phyloP scores from a whole-genome alignment of 768 basidiomycete species.

The Rhodotorula babjevae region DNA sequence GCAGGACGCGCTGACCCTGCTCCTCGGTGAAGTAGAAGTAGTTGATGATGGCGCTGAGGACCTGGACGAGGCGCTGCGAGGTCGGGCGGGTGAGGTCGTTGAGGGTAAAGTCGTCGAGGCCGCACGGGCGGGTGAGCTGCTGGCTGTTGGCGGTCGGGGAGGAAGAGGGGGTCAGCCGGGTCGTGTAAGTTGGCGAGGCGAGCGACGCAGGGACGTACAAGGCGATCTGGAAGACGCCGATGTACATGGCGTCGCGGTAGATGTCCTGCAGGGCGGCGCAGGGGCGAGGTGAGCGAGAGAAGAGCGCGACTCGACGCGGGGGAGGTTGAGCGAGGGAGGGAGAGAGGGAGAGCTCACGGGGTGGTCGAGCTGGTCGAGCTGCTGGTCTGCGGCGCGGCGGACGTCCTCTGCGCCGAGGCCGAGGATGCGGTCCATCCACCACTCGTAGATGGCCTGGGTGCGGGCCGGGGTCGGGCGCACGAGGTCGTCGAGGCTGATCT shows the following conservation, averaged over 20 bases:
- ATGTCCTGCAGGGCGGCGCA: conserved; percentile 17
- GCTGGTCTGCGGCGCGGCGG: conserved; percentile 35
- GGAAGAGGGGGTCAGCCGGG: background rate
- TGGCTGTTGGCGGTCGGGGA: conserved; percentile 18
- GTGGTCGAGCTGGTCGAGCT: conserved; percentile 39
- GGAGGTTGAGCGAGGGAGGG: background rate
- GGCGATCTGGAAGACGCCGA: conserved; percentile 35
- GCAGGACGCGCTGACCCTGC: conserved; percentile 22
- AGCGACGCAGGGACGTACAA: conserved; percentile 22
- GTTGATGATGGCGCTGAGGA: conserved; percentile 42
- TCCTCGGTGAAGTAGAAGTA: conserved; percentile 42
- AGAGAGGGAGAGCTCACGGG: conserved; percentile 1
- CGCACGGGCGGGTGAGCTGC: conserved; percentile 36
- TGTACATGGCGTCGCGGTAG: conserved; percentile 39
- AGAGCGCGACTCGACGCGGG: background rate
- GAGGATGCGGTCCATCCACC: conserved; percentile 35
- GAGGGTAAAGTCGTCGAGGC: conserved; percentile 40
- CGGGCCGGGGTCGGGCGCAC: conserved; percentile 30
- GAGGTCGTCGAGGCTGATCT: conserved; percentile 31
- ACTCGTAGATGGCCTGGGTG: conserved; percentile 37
- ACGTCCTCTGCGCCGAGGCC: conserved; percentile 36
- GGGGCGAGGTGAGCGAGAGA: background rate
- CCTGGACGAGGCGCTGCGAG: conserved; percentile 22
- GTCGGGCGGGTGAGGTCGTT: conserved; percentile 39
- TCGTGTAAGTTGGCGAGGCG: background rate